These are phyloP conservation scores for Medicago lupulina DNA, from an alignment of 306 rosid genomes.

Conservation along the genomic window DNA sequence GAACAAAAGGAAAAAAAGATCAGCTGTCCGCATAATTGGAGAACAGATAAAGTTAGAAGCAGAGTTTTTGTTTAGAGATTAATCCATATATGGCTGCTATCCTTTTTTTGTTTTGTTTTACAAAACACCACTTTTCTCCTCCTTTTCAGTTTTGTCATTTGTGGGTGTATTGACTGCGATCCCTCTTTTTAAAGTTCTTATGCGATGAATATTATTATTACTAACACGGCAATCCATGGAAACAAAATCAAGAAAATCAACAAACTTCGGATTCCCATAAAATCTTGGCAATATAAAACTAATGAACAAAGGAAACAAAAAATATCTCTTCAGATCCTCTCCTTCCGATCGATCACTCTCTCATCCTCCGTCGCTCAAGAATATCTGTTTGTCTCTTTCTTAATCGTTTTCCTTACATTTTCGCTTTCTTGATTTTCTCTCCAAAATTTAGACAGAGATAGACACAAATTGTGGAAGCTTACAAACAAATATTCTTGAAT, in stretches of 20 bases:
- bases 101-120: conserved; percentile 18
- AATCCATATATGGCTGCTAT: conserved; percentile 15
- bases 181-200: conserved; percentile 10
- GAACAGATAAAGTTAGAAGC: conserved; percentile 25
- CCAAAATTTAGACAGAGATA: too few species aligned
- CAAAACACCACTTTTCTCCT: conserved; percentile 1
- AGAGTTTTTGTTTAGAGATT: conserved; percentile 19
- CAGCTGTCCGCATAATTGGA: conserved; percentile 25
- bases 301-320: not conserved
- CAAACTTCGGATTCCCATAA: not conserved
- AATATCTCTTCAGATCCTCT: not conserved
- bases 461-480: too few species aligned
- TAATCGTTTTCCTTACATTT: too few species aligned
- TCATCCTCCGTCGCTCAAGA: too few species aligned
- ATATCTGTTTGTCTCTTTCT: too few species aligned
- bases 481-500: too few species aligned
- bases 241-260: not conserved
- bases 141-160: not conserved
- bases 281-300: not conserved
- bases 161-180: not conserved
- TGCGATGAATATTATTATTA: not conserved
- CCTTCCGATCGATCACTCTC: too few species aligned
- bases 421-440: too few species aligned
- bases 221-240: not conserved
- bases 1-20: conserved; percentile 25